Evolutionary conservation across 352 stramenopile genomes (phyloP).

Genomic region (Phytophthora tentaculata): DNA sequence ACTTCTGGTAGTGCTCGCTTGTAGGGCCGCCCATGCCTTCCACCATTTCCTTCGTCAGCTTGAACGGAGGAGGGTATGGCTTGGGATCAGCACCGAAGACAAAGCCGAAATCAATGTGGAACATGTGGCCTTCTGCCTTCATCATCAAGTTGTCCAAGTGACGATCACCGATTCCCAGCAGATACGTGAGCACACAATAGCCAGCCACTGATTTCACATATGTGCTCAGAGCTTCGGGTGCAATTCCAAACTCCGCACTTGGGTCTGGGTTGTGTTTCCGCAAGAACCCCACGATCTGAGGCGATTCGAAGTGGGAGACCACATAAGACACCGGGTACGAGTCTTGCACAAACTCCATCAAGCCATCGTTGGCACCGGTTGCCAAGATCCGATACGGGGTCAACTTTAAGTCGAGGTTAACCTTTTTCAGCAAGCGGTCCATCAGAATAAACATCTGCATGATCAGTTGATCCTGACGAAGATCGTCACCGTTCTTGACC

Average conservation of each 20-base stretch:
- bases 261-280: conserved; percentile 88
- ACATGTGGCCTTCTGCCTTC: conserved; percentile 95
- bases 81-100: conserved; percentile 99
- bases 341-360: conserved; percentile 98
- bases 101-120: conserved; percentile 99
- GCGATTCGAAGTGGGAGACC: conserved; percentile 93
- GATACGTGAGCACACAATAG: conserved; percentile 99
- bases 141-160: conserved; percentile 99
- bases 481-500: conserved; percentile 99
- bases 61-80: conserved; percentile 98
- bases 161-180: conserved; percentile 98
- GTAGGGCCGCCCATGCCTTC: conserved; percentile 96
- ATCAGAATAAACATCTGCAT: conserved; percentile 99
- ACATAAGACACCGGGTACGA: conserved; percentile 97
- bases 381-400: conserved; percentile 95
- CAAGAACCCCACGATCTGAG: conserved; percentile 93
- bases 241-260: conserved; percentile 86
- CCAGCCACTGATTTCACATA: conserved; percentile 98
- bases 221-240: conserved; percentile 93
- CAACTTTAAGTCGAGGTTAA: conserved; percentile 98
- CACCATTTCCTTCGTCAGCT: conserved; percentile 98
- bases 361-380: conserved; percentile 89
- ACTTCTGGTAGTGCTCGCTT: conserved; percentile 92
- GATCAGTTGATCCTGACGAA: conserved; percentile 99
- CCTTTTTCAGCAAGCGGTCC: conserved; percentile 98